Evolutionary conservation across 1,284 basidiomycete genomes (phyloP).

Genomic region (Microbotryomycetes sp.): DNA sequence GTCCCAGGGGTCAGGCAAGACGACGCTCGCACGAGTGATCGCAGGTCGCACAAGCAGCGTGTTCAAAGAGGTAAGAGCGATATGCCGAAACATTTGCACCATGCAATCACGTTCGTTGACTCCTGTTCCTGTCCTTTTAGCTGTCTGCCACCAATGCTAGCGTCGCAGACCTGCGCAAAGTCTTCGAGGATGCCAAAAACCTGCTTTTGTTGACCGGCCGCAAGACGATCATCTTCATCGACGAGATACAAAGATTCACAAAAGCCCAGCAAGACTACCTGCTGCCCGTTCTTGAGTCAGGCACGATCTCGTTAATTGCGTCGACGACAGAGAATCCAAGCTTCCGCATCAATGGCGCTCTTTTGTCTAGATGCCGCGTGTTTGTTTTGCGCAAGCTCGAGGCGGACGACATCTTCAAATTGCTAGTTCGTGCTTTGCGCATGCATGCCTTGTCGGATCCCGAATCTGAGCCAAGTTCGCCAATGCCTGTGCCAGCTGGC

Average conservation of each 20-base stretch:
- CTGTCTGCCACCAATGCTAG: conserved; percentile 52
- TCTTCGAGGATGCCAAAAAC: conserved; percentile 74
- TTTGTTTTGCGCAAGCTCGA: conserved; percentile 58
- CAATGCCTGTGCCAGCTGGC: conserved; percentile 34
- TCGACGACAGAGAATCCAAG: conserved; percentile 91
- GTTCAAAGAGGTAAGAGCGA: conserved; percentile 54
- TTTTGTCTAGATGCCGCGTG: conserved; percentile 46
- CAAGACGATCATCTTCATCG: conserved; percentile 67
- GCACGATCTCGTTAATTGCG: conserved; percentile 66
- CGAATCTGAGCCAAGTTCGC: conserved; percentile 35
- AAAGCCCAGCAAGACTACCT: conserved; percentile 72
- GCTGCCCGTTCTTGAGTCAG: conserved; percentile 71
- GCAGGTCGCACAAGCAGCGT: conserved; percentile 56
- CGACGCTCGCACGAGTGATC: conserved; percentile 66
- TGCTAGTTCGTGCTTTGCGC: conserved; percentile 52
- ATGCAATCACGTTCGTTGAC: not conserved
- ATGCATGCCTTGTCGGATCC: not conserved
- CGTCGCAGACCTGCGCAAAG: conserved; percentile 66
- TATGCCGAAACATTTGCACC: not conserved
- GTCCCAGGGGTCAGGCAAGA: conserved; percentile 59
- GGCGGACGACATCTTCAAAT: conserved; percentile 53
- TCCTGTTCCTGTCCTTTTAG: conserved; percentile 34
- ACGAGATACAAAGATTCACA: conserved; percentile 80
- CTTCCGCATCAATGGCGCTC: conserved; percentile 50
- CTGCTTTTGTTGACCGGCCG: conserved; percentile 62